These are phyloP conservation scores for Alternaria novae-zelandiae DNA, from an alignment of 2,329 filamentous ascomycete genomes.

Conservation along the genomic window DNA sequence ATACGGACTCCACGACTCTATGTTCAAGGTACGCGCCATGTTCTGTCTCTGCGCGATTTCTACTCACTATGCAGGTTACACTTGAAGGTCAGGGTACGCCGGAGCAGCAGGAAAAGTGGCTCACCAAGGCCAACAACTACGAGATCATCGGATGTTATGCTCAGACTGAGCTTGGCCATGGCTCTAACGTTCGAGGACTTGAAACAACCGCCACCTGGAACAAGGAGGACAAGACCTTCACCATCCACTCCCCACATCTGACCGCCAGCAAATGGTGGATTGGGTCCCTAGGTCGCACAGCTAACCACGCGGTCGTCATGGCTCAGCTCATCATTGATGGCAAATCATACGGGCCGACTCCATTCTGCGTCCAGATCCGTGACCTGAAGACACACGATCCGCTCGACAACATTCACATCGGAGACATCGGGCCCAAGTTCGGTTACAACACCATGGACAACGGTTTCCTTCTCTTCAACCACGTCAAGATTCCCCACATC, in stretches of 20 bases:
- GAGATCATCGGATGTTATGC: constrained; percentile 80
- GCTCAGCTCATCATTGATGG: constrained; percentile 74
- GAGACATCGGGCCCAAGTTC: constrained; percentile 82
- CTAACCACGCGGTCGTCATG: constrained; percentile 80
- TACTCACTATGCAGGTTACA: constrained; percentile 60
- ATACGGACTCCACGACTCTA: constrained; percentile 73
- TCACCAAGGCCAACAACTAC: constrained; percentile 71
- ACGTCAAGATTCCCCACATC: constrained; percentile 75
- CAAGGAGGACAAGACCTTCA: constrained; percentile 74
- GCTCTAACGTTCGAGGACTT: constrained; percentile 68
- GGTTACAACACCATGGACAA: constrained; percentile 86
- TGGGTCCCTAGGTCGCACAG: constrained; percentile 75
- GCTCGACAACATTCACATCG: constrained; percentile 66
- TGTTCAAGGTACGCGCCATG: constrained; percentile 64
- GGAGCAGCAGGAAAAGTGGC: constrained; percentile 75
- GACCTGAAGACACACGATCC: constrained; percentile 60
- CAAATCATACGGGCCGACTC: constrained; percentile 75
- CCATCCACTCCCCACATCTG: constrained; percentile 73
- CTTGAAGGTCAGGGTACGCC: constrained; percentile 73
- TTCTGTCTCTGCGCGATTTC: not conserved
- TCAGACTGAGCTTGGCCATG: constrained; percentile 81
- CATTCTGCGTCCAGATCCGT: constrained; percentile 76
- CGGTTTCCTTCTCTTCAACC: constrained; percentile 78
- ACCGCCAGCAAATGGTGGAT: constrained; percentile 88
- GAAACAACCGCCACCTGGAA: constrained; percentile 79